Base-by-base conservation (phyloP, 139 green algal species). In the Tetraselmis chui region DNA sequence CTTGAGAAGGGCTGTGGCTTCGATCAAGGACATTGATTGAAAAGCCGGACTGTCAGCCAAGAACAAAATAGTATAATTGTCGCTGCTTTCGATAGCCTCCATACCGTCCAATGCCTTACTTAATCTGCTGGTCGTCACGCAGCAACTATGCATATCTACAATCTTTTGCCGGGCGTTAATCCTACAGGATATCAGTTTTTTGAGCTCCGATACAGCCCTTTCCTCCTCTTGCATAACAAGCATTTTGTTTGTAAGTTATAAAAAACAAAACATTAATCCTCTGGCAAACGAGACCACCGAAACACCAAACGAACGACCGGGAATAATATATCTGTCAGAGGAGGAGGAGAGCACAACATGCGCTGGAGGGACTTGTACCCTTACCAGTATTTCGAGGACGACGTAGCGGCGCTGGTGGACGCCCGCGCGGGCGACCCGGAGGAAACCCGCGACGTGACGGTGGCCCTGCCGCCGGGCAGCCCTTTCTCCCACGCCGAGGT, bases 221-320 rank as follows among this genome's bases (percentile, higher is more conserved):
- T 67, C 18, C 45, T 67, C 45, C 45, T 67, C 45, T 67, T 67
- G 45, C 45, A 67, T 67, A 67, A 67, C 45, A 67, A 67, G 45
- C 45, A 67, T 67, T 67, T 67, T 67, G 45, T 67, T 67, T 67
- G 45, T 67, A 67, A 67, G 45, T 67, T 67, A 67, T 67, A 67
- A 67, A 67, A 67, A 67, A 67, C 45, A 67, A 25, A 25, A 5
- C 45, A 67, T 67, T 67, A 67, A 67, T 67, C 45, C 45, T 67
- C 45, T 67, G 45, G 18, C 45, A 67, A 67, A 67, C 45, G 45
- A 67, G 45, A 67, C 45, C 45, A 67, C n/a, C n/a, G n/a, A n/a
- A n/a, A n/a, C n/a, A n/a, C n/a, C n/a, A n/a, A n/a, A n/a, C n/a
- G n/a, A n/a, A n/a, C n/a, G n/a, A n/a, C n/a, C n/a, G n/a, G n/a